A percentile compares a stretch with the other conserved stretches of the same genome.
Evolutionary conservation across 2,329 filamentous ascomycete genomes (phyloP).

Genomic region (Cladophialophora carrionii): DNA sequence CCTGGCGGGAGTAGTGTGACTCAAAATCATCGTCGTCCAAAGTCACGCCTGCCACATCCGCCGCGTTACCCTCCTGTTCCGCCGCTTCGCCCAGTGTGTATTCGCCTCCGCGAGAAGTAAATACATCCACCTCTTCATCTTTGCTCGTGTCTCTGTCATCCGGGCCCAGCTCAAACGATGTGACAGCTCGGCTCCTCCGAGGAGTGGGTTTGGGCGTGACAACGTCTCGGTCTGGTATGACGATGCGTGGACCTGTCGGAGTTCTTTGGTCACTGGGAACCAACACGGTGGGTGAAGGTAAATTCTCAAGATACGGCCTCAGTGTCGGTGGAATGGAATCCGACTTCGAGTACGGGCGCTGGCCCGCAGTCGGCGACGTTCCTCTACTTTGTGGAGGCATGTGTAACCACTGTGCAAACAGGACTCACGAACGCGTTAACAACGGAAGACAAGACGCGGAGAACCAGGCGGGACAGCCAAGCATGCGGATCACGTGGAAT

Average conservation of each 20-base stretch:
- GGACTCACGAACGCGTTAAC: background rate
- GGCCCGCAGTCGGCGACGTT: slow-evolving; percentile 22
- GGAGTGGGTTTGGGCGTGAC: slow-evolving; percentile 26
- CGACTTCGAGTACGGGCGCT: slow-evolving; percentile 22
- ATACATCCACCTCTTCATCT: slow-evolving; percentile 10
- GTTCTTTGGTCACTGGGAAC: slow-evolving; percentile 32
- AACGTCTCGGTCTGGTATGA: slow-evolving; percentile 26
- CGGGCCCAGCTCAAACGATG: slow-evolving; percentile 27
- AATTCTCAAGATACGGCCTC: slow-evolving; percentile 35
- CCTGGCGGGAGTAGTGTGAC: slow-evolving; percentile 51
- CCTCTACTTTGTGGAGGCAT: slow-evolving; percentile 38
- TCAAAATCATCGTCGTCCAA: slow-evolving; percentile 51
- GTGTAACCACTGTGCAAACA: background rate
- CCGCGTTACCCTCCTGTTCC: slow-evolving; percentile 18
- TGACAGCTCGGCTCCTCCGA: slow-evolving; percentile 12
- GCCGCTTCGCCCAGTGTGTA: slow-evolving; percentile 5
- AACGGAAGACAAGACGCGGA: background rate
- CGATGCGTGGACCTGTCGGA: slow-evolving; percentile 30
- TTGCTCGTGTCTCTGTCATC: slow-evolving; percentile 22
- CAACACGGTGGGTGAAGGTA: slow-evolving; percentile 34
- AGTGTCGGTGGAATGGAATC: slow-evolving; percentile 31
- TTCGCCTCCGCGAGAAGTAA: background rate
- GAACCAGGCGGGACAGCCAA: background rate
- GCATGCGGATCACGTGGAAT: background rate
- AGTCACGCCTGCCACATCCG: slow-evolving; percentile 32